These are phyloP conservation scores for Bjerkandera adusta DNA, from an alignment of 1,284 basidiomycete species.

Conservation along the genomic window DNA sequence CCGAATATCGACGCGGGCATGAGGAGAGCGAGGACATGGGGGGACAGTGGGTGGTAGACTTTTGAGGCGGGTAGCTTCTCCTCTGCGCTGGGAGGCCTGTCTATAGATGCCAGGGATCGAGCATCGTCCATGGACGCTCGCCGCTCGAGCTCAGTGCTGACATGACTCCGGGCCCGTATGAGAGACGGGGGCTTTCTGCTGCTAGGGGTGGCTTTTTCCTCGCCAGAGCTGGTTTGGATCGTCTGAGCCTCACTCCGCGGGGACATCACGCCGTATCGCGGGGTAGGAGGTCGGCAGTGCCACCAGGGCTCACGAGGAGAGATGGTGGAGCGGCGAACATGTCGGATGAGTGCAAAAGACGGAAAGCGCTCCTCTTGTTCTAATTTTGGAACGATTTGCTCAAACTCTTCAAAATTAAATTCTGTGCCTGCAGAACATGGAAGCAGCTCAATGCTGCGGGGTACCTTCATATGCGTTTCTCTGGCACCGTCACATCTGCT, in stretches of 20 bases:
- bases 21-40: conserved; percentile 67
- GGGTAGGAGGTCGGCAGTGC: too few relatives aligned
- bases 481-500: neutral
- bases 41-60: conserved; percentile 56
- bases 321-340: too few relatives aligned
- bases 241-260: too few relatives aligned
- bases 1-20: conserved; percentile 80
- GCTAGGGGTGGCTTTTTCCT: conserved; percentile 6
- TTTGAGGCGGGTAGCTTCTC: conserved; percentile 43
- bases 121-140: conserved; percentile 35
- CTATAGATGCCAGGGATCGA: conserved; percentile 46
- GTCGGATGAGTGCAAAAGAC: too few relatives aligned
- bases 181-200: neutral
- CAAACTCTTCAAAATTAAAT: too few relatives aligned
- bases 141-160: conserved; percentile 34
- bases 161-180: conserved; percentile 22
- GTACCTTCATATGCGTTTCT: too few relatives aligned
- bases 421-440: too few relatives aligned
- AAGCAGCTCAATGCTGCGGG: too few relatives aligned
- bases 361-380: too few relatives aligned
- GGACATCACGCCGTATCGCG: too few relatives aligned
- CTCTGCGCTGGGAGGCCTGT: conserved; percentile 46
- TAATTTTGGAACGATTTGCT: too few relatives aligned
- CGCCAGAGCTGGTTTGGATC: neutral
- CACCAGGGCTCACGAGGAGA: too few relatives aligned